Conservation (phyloP, 2,329 filamentous ascomycete species). For the Botryotinia globosa region DNA sequence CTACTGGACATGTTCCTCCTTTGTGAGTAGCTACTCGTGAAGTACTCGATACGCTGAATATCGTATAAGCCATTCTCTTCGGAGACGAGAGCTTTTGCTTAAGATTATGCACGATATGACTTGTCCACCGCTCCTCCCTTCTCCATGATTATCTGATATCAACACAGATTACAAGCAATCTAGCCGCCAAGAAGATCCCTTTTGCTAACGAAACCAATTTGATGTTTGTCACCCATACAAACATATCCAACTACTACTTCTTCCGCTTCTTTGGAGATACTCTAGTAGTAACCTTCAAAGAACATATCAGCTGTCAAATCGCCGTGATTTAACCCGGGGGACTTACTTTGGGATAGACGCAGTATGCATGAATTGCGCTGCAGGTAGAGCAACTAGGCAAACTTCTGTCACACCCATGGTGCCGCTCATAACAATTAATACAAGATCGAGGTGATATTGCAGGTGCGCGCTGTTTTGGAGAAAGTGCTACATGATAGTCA, state of each 20-base stretch:
- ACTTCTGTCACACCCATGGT: constrained; percentile 3
- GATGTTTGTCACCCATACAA: not conserved
- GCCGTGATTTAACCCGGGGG: not conserved
- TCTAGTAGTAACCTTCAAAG: not conserved
- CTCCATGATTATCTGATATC: not conserved
- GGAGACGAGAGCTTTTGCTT: not conserved
- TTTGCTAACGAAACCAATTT: not conserved
- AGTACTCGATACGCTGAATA: not conserved
- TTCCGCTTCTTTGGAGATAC: constrained; percentile 4
- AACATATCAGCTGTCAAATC: constrained; percentile 8
- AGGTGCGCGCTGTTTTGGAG: not conserved
- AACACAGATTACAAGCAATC: not conserved
- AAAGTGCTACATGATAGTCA: not conserved
- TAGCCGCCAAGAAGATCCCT: not conserved
- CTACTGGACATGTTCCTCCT: not conserved
- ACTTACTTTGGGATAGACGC: constrained; percentile 10
- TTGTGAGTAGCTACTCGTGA: not conserved
- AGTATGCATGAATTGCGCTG: not conserved
- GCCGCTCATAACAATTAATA: constrained; percentile 2
- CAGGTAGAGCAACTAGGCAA: not conserved
- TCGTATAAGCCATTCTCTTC: not conserved
- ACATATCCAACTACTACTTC: not conserved
- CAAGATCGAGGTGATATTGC: not conserved
- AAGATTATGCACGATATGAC: not conserved
- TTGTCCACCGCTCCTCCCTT: not conserved